Conservation (phyloP, 2,329 filamentous ascomycete species). For the Hypomyces perniciosus region DNA sequence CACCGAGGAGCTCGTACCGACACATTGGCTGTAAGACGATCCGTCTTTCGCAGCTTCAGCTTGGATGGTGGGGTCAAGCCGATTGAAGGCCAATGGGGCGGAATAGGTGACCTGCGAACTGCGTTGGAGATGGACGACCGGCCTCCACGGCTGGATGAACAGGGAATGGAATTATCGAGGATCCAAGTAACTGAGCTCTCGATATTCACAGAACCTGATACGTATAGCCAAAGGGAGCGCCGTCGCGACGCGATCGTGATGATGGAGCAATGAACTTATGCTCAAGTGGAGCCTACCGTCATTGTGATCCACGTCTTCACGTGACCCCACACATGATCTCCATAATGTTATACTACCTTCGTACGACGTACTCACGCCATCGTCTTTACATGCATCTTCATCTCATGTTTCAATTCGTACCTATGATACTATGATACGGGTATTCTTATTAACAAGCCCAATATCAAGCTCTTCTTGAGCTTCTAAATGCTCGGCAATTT, state of each 20-base stretch:
- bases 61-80: slow-evolving; percentile 2
- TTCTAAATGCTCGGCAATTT: no score
- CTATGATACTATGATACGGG: no score
- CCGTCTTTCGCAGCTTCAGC: neutral
- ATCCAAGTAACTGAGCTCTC: no score
- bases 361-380: neutral
- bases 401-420: no score
- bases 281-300: neutral
- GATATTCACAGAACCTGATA: no score
- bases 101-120: slow-evolving; percentile 4
- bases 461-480: no score
- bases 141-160: neutral
- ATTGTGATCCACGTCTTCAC: slow-evolving; percentile 3
- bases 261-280: neutral
- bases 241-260: slow-evolving; percentile 3
- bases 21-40: slow-evolving; percentile 36
- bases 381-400: no score
- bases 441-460: no score
- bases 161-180: neutral
- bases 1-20: slow-evolving; percentile 48
- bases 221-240: neutral
- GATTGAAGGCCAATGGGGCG: neutral
- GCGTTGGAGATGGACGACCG: neutral
- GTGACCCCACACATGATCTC: neutral
- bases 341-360: no score